These are phyloP conservation scores for Saraca asoca DNA, from an alignment of 331 rosid genomes.

Conservation along the genomic window DNA sequence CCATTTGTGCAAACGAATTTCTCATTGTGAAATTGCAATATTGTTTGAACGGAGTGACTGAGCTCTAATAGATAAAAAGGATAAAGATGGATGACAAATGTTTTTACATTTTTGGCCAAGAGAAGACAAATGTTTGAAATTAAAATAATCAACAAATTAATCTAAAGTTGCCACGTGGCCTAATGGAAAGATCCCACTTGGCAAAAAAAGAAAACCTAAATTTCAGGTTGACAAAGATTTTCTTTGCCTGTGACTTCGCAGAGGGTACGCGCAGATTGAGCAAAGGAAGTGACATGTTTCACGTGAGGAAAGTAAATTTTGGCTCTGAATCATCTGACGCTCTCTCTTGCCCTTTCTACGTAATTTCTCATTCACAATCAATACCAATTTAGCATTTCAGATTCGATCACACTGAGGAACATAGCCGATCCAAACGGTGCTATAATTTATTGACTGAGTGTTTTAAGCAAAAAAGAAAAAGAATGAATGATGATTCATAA, in stretches of 20 bases:
- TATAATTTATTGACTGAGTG: constrained; percentile 32
- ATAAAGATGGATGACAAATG: no score
- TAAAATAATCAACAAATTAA: no score
- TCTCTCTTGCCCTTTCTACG: constrained; percentile 20
- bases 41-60: no score
- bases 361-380: constrained; percentile 24
- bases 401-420: neutral
- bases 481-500: constrained; percentile 17
- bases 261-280: no score
- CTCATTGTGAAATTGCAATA: no score
- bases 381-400: constrained; percentile 24
- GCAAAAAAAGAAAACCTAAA: neutral
- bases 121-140: neutral
- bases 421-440: constrained; percentile 16
- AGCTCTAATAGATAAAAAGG: no score
- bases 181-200: neutral
- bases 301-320: constrained; percentile 43
- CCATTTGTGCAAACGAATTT: no score
- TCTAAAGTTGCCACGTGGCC: neutral
- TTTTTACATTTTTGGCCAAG: no score
- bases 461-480: neutral
- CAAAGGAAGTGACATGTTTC: constrained; percentile 30
- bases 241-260: constrained; percentile 6
- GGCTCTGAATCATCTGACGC: constrained; percentile 17
- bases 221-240: neutral